phyloP scores from a whole-genome alignment of 768 basidiomycete species.

The Leucocoprinus leucothites region DNA sequence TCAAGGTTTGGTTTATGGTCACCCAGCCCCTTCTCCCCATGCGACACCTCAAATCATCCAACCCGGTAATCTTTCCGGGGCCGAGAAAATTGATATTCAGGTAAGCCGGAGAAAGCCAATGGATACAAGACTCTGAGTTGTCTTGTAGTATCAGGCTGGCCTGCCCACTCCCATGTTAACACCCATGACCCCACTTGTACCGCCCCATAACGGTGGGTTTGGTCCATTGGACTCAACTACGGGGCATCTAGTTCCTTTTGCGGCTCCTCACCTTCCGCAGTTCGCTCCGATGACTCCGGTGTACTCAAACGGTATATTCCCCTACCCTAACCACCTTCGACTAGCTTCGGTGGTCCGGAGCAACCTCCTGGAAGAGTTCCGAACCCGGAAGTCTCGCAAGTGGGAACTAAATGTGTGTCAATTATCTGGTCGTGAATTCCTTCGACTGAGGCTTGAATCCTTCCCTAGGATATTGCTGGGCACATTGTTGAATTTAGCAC shows the following conservation, averaged over 20 bases:
- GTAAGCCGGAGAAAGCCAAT: not conserved
- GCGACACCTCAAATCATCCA: conserved; percentile 5
- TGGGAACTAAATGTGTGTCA: conserved; percentile 76
- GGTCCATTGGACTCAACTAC: conserved; percentile 12
- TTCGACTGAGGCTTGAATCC: not conserved
- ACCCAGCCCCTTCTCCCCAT: conserved; percentile 2
- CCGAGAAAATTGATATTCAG: conserved; percentile 10
- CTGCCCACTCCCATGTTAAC: conserved; percentile 8
- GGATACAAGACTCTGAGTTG: not conserved
- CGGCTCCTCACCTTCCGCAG: conserved; percentile 1
- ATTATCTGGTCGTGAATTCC: not conserved
- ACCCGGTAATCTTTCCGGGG: not conserved
- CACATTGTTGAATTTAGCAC: conserved; percentile 88
- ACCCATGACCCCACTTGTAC: conserved; percentile 5
- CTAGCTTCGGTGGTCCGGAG: conserved; percentile 8
- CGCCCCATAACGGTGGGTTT: conserved; percentile 43
- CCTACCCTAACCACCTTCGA: conserved; percentile 1
- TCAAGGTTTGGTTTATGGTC: conserved; percentile 10
- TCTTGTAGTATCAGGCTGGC: not conserved
- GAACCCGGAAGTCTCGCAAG: conserved; percentile 69
- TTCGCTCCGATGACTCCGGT: conserved; percentile 5
- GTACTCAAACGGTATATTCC: conserved; percentile 5
- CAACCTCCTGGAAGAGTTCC: conserved; percentile 75
- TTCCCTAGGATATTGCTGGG: conserved; percentile 74
- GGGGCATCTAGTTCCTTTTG: conserved; percentile 5